Conservation (phyloP, 768 basidiomycete genomes). For the Naganishia vaughanmartiniae region DNA sequence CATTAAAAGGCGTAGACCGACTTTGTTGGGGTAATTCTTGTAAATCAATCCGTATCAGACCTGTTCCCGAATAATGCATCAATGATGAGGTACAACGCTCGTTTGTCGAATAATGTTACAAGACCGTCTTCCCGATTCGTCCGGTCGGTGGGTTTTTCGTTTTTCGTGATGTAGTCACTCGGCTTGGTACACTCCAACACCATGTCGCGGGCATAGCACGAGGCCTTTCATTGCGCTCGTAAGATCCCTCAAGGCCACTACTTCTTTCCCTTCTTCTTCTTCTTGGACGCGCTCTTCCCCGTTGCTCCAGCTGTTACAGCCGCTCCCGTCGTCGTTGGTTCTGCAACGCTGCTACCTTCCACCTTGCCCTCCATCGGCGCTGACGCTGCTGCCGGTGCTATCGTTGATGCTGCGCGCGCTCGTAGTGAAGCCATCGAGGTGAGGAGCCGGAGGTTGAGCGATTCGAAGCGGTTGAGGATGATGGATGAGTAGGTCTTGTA, state of each 20-base stretch:
- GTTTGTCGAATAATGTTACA: background rate
- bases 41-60: background rate
- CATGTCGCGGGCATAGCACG: background rate
- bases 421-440: slow-evolving; percentile 39
- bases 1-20: too few relatives aligned
- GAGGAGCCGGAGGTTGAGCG: slow-evolving; percentile 72
- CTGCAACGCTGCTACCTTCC: background rate
- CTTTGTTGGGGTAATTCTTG: too few relatives aligned
- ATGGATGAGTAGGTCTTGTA: slow-evolving; percentile 93
- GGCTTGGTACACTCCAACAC: background rate
- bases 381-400: slow-evolving; percentile 16
- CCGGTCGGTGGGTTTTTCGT: background rate
- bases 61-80: background rate
- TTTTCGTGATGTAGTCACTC: background rate
- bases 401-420: slow-evolving; percentile 3
- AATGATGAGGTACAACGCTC: slow-evolving; percentile 2
- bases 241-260: slow-evolving; percentile 17
- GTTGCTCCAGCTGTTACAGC: slow-evolving; percentile 33
- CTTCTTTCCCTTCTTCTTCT: slow-evolving; percentile 53
- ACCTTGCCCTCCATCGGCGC: background rate
- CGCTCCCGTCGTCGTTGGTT: background rate
- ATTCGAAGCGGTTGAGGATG: slow-evolving; percentile 93
- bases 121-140: background rate
- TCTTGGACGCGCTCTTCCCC: slow-evolving; percentile 41
- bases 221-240: too few relatives aligned